Evolutionary conservation across 306 rosid species (phyloP), one percentile per base, ranked within the genome.

Genomic region (Pyrus pyrifolia): DNA sequence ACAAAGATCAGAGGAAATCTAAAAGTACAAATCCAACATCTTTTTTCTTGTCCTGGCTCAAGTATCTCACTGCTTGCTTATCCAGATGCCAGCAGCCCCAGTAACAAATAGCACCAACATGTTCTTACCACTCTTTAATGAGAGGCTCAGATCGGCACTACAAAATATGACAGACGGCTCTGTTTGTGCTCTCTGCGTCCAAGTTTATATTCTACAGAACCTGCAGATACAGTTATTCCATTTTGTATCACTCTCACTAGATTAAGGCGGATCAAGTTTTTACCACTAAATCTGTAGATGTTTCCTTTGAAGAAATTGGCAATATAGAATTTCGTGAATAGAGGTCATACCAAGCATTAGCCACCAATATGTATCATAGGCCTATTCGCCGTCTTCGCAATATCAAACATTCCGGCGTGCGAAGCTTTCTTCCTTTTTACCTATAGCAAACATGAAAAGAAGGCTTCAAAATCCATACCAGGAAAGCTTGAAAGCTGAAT

Each of bases 351-450:
- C 82, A 76, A 68, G 81, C 84, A 88, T 88, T 82, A 93, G 86
- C 98, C 98, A 42, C 98, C 98, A 45, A 95, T 90, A 84, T 90
- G 98, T 73, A 95, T 90, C 98, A 95, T 92, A 14, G 98, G 97
- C 90, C 97, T 88, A 73, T 95, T 95, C 76, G 93, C 84, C 7
- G 96, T 94, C 85, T 91, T 92, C 25, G 97, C 97, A 73, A 95
- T 79, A 79, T 95, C 96, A 59, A 91, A 89, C 97, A 95, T 95
- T 30, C 97, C 97, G 29, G 98, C 96, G 81, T 95, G 98, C 29
- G 95, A 88, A 75, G 96, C 91, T 85, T 95, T 95, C 89, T 95
- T 95, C 85, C 86, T 90, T 87, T 91, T 94, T 85, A 94, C 96
- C 98, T 94, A 79, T 40, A 72, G 25, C 71, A 75, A n/a, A 9